These are phyloP conservation scores for Dendryphion nanum DNA, from an alignment of 2,329 filamentous ascomycete species.

Conservation along the genomic window DNA sequence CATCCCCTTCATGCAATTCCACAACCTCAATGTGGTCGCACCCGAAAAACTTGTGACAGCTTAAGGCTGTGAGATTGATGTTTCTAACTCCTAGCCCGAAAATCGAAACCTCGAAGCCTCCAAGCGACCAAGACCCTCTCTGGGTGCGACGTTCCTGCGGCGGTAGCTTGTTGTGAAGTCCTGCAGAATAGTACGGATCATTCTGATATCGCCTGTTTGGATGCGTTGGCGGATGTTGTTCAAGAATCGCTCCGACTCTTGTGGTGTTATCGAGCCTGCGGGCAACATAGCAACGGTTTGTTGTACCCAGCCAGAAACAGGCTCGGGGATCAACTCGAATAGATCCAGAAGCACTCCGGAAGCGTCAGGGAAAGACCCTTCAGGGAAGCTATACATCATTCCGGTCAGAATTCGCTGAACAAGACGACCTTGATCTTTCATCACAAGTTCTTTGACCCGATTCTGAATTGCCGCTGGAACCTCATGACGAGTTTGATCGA, in stretches of 20 bases:
- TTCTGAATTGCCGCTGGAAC: conserved; percentile 69
- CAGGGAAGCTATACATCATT: conserved; percentile 99
- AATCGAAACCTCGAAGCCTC: conserved; percentile 89
- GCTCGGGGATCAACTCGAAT: conserved; percentile 79
- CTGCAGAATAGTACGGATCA: conserved; percentile 81
- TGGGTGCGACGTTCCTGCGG: conserved; percentile 88
- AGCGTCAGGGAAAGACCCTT: conserved; percentile 92
- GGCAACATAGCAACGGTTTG: conserved; percentile 82
- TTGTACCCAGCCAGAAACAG: conserved; percentile 80
- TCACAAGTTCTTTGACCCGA: conserved; percentile 70
- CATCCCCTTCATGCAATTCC: too few species aligned
- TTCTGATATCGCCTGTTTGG: conserved; percentile 66
- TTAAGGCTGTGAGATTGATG: too few species aligned
- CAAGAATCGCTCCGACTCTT: conserved; percentile 79
- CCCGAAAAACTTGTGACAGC: too few species aligned
- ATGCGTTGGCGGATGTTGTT: conserved; percentile 78
- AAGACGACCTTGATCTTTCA: conserved; percentile 70
- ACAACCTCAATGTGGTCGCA: too few species aligned
- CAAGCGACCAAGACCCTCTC: conserved; percentile 83
- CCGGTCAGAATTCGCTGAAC: conserved; percentile 90
- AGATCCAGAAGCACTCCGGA: conserved; percentile 87
- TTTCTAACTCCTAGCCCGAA: conserved; percentile 30
- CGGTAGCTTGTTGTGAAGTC: conserved; percentile 97
- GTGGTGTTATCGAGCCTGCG: conserved; percentile 72
- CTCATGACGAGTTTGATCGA: conserved; percentile 58